Evolutionary conservation across 192 early-diverging fungal genomes (phyloP).

Genomic region (Gaertneriomyces sp.): DNA sequence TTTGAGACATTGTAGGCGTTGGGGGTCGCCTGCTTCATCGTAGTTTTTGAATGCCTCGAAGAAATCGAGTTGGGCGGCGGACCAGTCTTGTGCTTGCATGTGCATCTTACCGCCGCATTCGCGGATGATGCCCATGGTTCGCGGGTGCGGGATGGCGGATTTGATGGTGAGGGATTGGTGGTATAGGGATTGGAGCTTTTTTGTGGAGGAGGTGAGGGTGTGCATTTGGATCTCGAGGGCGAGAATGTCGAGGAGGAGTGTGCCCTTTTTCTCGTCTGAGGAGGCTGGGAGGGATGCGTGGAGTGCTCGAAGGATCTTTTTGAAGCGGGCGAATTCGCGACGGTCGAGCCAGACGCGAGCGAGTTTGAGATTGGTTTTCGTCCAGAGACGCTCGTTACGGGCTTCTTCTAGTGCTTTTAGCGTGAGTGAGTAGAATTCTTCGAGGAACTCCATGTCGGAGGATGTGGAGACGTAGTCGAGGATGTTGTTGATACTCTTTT

Average conservation of each 20-base stretch:
- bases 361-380: conserved; percentile 82
- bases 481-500: conserved; percentile 90
- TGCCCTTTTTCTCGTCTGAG: conserved; percentile 82
- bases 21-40: conserved; percentile 91
- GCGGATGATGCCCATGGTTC: conserved; percentile 92
- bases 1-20: conserved; percentile 89
- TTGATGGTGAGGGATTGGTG: conserved; percentile 83
- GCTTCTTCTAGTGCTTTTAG: conserved; percentile 65
- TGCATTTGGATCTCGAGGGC: conserved; percentile 97
- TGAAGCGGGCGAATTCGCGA: conserved; percentile 68
- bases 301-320: conserved; percentile 72
- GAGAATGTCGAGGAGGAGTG: conserved; percentile 87
- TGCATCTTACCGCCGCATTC: conserved; percentile 99
- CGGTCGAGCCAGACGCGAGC: conserved; percentile 82
- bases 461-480: conserved; percentile 74
- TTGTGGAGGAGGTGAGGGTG: conserved; percentile 78
- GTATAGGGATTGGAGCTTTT: conserved; percentile 79
- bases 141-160: conserved; percentile 92
- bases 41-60: conserved; percentile 98
- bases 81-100: conserved; percentile 91
- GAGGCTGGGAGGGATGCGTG: conserved; percentile 57
- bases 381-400: conserved; percentile 87
- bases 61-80: conserved; percentile 86
- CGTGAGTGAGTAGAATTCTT: conserved; percentile 77
- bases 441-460: conserved; percentile 76